Conservation (phyloP, 345 rosid species). For the Stellera chamaejasme region DNA sequence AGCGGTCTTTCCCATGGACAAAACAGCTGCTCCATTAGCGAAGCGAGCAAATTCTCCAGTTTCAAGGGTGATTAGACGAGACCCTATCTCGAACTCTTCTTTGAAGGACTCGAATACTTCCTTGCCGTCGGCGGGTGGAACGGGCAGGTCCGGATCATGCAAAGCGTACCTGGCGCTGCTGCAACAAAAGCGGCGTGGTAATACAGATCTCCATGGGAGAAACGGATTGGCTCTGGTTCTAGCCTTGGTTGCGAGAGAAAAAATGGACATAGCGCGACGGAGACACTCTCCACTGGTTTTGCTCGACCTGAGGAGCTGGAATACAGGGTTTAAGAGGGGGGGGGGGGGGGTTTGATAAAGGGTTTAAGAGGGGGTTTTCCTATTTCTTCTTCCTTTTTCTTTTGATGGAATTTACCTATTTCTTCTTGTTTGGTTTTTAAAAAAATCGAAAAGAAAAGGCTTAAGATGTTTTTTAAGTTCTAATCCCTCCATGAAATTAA, state of each 20-base stretch:
- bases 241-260: conserved; percentile 46
- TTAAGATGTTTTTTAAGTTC: too few species aligned
- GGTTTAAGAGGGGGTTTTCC: conserved; percentile 17
- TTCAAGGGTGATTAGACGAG: conserved; percentile 63
- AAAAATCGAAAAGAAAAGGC: too few species aligned
- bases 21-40: conserved; percentile 80
- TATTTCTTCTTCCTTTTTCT: too few species aligned
- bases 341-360: conserved; percentile 42
- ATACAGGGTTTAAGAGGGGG: conserved; percentile 37
- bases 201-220: conserved; percentile 46
- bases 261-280: conserved; percentile 26
- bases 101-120: conserved; percentile 64
- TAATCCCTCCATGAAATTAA: too few species aligned
- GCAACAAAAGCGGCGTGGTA: conserved; percentile 49
- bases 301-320: not conserved
- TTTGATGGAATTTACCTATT: too few species aligned
- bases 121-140: conserved; percentile 32
- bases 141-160: conserved; percentile 27
- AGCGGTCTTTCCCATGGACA: conserved; percentile 67
- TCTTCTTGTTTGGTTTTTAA: too few species aligned
- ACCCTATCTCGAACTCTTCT: conserved; percentile 86
- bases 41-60: conserved; percentile 86
- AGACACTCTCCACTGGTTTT: not conserved
- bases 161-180: conserved; percentile 50
- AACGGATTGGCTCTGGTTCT: conserved; percentile 29